These are phyloP conservation scores for Leccinum olivaceopallidum DNA, from an alignment of 768 basidiomycete species.

Conservation along the genomic window DNA sequence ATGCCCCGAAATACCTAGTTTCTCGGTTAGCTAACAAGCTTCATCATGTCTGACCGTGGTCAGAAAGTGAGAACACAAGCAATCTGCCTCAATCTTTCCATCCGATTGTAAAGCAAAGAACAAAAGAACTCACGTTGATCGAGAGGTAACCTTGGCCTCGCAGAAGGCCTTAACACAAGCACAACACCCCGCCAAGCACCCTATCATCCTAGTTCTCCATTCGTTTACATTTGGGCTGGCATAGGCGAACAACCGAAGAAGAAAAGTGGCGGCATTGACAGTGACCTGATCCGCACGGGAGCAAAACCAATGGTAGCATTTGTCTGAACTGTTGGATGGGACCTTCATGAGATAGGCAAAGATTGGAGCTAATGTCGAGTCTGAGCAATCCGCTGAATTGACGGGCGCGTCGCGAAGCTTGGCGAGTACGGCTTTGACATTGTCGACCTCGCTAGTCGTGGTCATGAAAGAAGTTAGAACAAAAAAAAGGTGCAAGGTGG, in stretches of 20 bases:
- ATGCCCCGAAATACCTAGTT: slow-evolving; percentile 74
- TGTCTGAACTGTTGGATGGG: slow-evolving; percentile 38
- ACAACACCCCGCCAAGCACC: slow-evolving; percentile 62
- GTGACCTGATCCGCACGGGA: slow-evolving; percentile 53
- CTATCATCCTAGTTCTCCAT: slow-evolving; percentile 62
- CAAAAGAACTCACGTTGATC: slow-evolving; percentile 62
- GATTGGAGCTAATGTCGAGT: slow-evolving; percentile 48
- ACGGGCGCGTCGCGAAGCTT: slow-evolving; percentile 60
- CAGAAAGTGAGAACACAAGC: slow-evolving; percentile 11
- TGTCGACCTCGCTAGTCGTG: slow-evolving; percentile 26
- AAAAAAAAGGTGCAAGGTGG: background rate
- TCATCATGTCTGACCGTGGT: slow-evolving; percentile 5
- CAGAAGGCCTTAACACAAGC: slow-evolving; percentile 71
- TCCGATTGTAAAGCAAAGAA: background rate
- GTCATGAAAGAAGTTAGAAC: slow-evolving; percentile 24
- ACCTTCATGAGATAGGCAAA: slow-evolving; percentile 56
- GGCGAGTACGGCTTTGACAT: slow-evolving; percentile 51
- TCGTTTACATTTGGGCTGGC: slow-evolving; percentile 52
- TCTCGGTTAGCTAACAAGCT: slow-evolving; percentile 15
- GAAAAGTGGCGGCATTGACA: slow-evolving; percentile 72
- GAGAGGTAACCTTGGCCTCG: slow-evolving; percentile 61
- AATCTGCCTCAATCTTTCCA: slow-evolving; percentile 9
- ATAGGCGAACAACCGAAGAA: slow-evolving; percentile 83
- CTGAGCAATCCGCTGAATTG: slow-evolving; percentile 47
- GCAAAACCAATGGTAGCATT: slow-evolving; percentile 80